Conservation (phyloP, 2,329 filamentous ascomycete genomes). For the Alternaria ventricosa region DNA sequence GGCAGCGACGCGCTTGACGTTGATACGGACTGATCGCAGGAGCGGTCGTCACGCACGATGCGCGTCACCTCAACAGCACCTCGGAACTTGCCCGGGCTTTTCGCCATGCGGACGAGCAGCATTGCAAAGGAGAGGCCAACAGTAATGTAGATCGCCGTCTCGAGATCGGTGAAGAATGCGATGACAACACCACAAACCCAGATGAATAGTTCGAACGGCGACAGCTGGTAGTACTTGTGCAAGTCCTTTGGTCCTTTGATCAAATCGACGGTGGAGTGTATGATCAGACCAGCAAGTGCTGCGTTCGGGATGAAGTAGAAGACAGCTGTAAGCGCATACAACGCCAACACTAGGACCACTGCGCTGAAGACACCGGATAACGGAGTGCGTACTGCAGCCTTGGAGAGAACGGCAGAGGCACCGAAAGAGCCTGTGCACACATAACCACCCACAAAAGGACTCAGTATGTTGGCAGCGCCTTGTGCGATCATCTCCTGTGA, state of each 20-base stretch:
- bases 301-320: slow-evolving; percentile 92
- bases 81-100: slow-evolving; percentile 30
- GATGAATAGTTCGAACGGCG: slow-evolving; percentile 84
- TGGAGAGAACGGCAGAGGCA: slow-evolving; percentile 91
- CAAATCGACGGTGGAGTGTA: slow-evolving; percentile 88
- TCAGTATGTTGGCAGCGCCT: slow-evolving; percentile 83
- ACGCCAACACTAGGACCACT: slow-evolving; percentile 79
- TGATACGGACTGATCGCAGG: slow-evolving; percentile 41
- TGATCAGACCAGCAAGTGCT: slow-evolving; percentile 83
- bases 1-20: slow-evolving; percentile 47
- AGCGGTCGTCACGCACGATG: slow-evolving; percentile 55
- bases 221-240: slow-evolving; percentile 91
- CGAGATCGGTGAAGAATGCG: slow-evolving; percentile 83
- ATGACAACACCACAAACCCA: slow-evolving; percentile 90
- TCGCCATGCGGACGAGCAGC: slow-evolving; percentile 70
- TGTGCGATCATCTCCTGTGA: slow-evolving; percentile 95
- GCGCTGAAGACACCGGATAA: slow-evolving; percentile 88
- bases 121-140: slow-evolving; percentile 77
- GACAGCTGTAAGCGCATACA: slow-evolving; percentile 82
- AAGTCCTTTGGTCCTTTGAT: slow-evolving; percentile 87
- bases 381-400: slow-evolving; percentile 88
- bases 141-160: slow-evolving; percentile 87
- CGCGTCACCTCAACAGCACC: slow-evolving; percentile 28
- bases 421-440: slow-evolving; percentile 93
- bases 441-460: slow-evolving; percentile 86